Percentiles rank a stretch among this genome's conserved stretches.
phyloP scores from a whole-genome alignment of 208 protist species.

The Acanthamoeba lenticulata region DNA sequence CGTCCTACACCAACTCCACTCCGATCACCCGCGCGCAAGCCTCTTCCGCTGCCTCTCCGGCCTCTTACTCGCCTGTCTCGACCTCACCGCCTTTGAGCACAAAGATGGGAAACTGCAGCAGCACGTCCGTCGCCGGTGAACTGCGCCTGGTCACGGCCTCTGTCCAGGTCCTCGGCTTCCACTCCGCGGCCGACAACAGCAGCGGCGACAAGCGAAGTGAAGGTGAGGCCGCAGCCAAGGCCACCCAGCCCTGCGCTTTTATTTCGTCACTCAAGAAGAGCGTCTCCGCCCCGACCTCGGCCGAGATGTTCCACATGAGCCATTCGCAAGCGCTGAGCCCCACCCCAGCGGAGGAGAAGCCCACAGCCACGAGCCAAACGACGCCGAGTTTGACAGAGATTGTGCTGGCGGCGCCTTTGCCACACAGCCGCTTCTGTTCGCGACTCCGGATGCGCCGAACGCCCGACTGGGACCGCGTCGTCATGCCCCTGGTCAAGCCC shows the following conservation, averaged over 20 bases:
- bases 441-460: background rate
- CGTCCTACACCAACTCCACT: no score
- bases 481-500: background rate
- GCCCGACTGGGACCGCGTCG: conserved; percentile 21
- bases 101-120: background rate
- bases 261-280: no score
- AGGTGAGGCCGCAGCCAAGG: background rate
- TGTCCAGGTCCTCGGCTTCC: background rate
- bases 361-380: background rate
- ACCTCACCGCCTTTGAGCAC: no score
- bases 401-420: background rate
- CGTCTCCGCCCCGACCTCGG: no score
- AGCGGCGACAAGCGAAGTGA: background rate
- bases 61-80: no score
- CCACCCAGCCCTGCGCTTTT: no score
- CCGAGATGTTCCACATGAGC: no score
- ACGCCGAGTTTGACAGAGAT: background rate
- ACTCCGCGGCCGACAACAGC: background rate
- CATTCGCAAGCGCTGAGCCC: no score
- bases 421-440: conserved; percentile 31
- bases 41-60: no score
- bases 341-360: background rate
- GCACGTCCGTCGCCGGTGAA: background rate
- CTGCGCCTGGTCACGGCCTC: background rate
- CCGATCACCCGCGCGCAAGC: no score